Conservation (phyloP, 495 filamentous ascomycete genomes). For the Aspergillus cavernicola region DNA sequence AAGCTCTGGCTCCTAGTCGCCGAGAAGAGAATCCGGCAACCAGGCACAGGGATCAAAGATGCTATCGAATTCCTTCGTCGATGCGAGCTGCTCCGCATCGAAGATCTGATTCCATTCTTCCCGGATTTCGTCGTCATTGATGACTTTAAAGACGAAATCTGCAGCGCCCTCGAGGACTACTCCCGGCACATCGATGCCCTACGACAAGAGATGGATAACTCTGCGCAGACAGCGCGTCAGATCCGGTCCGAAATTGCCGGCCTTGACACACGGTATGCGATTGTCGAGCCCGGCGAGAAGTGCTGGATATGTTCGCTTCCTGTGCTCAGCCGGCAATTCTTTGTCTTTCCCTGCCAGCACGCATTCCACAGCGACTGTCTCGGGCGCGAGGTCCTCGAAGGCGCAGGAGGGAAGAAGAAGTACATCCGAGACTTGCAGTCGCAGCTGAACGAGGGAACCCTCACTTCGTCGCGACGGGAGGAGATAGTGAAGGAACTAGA, state of each 20-base stretch:
- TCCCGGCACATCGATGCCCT: conserved; percentile 81
- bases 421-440: conserved; percentile 82
- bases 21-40: conserved; percentile 82
- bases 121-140: conserved; percentile 99
- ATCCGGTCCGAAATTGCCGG: conserved; percentile 82
- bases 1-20: conserved; percentile 93
- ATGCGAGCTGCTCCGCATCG: conserved; percentile 88
- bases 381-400: conserved; percentile 74
- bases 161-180: conserved; percentile 87
- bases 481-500: conserved; percentile 85
- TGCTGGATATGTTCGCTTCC: conserved; percentile 86
- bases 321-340: conserved; percentile 85
- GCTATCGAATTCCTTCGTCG: conserved; percentile 91
- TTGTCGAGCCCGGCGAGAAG: conserved; percentile 93
- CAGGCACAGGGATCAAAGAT: conserved; percentile 78
- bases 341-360: conserved; percentile 97
- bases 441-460: conserved; percentile 68
- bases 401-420: conserved; percentile 66
- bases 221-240: conserved; percentile 76
- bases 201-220: conserved; percentile 96
- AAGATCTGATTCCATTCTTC: conserved; percentile 97
- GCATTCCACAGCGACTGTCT: conserved; percentile 95
- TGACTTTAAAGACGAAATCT: conserved; percentile 98
- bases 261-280: conserved; percentile 85
- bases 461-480: conserved; percentile 65